Evolutionary conservation across 176 grass and related monocot genomes (phyloP), one percentile per base, ranked within the genome.

Genomic region (Ananas comosus): DNA sequence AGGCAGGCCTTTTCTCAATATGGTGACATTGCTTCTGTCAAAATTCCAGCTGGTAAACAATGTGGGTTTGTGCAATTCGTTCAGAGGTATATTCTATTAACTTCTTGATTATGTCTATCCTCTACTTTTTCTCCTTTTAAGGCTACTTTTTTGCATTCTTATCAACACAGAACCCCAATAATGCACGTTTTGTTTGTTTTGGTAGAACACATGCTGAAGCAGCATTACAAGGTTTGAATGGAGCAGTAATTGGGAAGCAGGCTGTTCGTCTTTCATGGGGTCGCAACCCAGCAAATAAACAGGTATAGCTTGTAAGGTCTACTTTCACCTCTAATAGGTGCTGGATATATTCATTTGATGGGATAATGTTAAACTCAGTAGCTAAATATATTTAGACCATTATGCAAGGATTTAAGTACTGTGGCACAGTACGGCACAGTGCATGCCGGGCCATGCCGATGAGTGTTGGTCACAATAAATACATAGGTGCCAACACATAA

Each of bases 221-320:
- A 58, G 93, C 93, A 70, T 85, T 97, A 78, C 89, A 92, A 83
- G 86, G 77, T 56, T 80, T 92, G 18, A 92, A 92, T 13, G 93
- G 89, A 72, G 85, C 76, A 52, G 74, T 71, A 2, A 92, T 97
- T 7, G 93, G 93, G 2, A 92, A 88, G 53, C 93, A 97, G 74
- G 87, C 72, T 0, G 89, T 97, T 51, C 89, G 93, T 13, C 93
- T 97, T 73, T 97, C 93, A 58, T 92, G 89, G 93, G 93, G 93
- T 9, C 89, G 93, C 73, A 97, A 89, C 70, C 93, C 86, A 61
- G 89, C 84, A 72, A 92, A 97, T 75, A 97, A 88, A 70, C 93
- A 97, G 82, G 89, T 92, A 77, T 12, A 24, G 24, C 16, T 47
- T 28, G 11, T 67, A 42, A 42, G 9, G 3, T 29, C 64, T 42